A percentile compares a stretch with the other conserved stretches of the same genome.
phyloP scores from a whole-genome alignment of 176 grass and related monocot species.

The maize (Zea mays) region Zm-B73-REFERENCE-NAM-5.0 NC_050101.1:120946501-120947000 shows the following conservation, averaged over 20 bases:
- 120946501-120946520: slow-evolving; percentile 45
- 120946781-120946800: slow-evolving; percentile 22
- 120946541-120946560: slow-evolving; percentile 31
- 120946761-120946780: slow-evolving; percentile 5
- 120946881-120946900: too few species aligned
- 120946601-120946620: slow-evolving; percentile 17
- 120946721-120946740: background rate
- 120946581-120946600: background rate
- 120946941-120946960: too few species aligned
- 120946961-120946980: too few species aligned
- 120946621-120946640: slow-evolving; percentile 36
- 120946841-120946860: too few species aligned
- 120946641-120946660: slow-evolving; percentile 46
- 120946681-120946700: slow-evolving; percentile 53
- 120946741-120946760: slow-evolving; percentile 16
- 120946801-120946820: background rate
- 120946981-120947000: too few species aligned
- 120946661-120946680: slow-evolving; percentile 53
- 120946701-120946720: slow-evolving; percentile 7
- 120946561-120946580: background rate
- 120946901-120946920: too few species aligned
- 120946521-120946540: slow-evolving; percentile 60
- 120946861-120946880: too few species aligned
- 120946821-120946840: background rate
- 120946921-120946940: too few species aligned